Percentiles rank a stretch among this genome's conserved stretches.
Conservation (phyloP, 208 protist species). For the Leishmania major region DNA sequence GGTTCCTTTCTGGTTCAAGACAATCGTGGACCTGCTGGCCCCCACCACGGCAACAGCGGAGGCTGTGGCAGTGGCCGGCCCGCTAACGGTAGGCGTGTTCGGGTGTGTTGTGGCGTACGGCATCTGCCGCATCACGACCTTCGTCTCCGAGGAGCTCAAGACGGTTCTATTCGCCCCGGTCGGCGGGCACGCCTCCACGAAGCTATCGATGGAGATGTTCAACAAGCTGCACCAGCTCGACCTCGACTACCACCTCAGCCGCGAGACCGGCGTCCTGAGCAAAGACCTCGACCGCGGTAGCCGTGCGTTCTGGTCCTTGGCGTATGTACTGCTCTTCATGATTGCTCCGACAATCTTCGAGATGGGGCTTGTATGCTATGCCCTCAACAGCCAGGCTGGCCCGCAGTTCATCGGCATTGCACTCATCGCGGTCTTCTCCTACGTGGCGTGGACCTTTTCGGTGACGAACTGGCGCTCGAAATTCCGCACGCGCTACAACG, state of each 20-base stretch:
- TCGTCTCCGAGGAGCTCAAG: constrained; percentile 88
- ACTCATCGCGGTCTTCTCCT: constrained; percentile 77
- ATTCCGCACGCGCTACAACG: constrained; percentile 91
- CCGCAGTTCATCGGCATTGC: constrained; percentile 87
- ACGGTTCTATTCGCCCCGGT: constrained; percentile 91
- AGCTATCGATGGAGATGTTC: constrained; percentile 89
- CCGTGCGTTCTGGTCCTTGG: constrained; percentile 88
- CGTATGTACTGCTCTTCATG: constrained; percentile 92
- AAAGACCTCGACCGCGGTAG: constrained; percentile 93
- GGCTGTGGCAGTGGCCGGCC: constrained; percentile 37
- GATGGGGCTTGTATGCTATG: constrained; percentile 88
- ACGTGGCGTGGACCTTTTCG: constrained; percentile 86
- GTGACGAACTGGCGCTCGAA: constrained; percentile 91
- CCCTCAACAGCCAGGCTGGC: constrained; percentile 85
- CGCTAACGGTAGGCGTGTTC: constrained; percentile 78
- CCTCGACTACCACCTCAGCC: constrained; percentile 87
- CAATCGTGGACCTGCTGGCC: constrained; percentile 84
- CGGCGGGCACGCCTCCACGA: constrained; percentile 79
- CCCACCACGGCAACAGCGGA: constrained; percentile 39
- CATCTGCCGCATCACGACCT: constrained; percentile 74
- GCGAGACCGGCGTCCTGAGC: constrained; percentile 91
- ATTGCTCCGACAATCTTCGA: constrained; percentile 94
- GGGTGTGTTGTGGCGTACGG: constrained; percentile 87
- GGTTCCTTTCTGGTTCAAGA: constrained; percentile 92
- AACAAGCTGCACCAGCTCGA: constrained; percentile 88